Percentiles rank a stretch among this genome's conserved stretches.
Evolutionary conservation across 192 early-diverging fungal genomes (phyloP).

Genomic region (Nowakowskiella sp.): DNA sequence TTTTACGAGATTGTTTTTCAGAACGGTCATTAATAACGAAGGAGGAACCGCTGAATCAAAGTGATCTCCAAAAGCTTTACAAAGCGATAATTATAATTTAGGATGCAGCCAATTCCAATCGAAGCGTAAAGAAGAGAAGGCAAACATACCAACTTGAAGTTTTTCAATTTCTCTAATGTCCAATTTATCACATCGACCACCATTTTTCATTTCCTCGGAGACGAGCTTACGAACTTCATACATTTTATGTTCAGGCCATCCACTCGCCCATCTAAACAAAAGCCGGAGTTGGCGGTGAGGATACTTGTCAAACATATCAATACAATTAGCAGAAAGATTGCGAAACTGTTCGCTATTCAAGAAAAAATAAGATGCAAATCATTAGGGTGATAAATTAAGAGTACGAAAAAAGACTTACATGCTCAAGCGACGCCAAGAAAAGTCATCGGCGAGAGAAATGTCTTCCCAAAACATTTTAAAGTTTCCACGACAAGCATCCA

Average conservation of each 20-base stretch:
- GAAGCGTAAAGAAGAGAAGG: too few species aligned
- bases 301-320: background rate
- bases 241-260: background rate
- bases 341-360: background rate
- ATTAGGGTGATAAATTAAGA: too few species aligned
- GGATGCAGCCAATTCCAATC: too few species aligned
- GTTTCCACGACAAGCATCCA: background rate
- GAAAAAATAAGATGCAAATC: too few species aligned
- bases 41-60: background rate
- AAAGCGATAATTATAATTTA: too few species aligned
- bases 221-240: background rate
- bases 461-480: background rate
- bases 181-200: background rate
- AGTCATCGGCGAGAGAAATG: background rate
- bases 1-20: background rate
- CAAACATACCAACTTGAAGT: too few species aligned
- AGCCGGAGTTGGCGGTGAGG: background rate
- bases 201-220: background rate
- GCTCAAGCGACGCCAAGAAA: background rate
- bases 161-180: background rate
- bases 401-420: too few species aligned
- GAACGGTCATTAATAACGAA: background rate
- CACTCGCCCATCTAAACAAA: background rate
- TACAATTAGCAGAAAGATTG: background rate
- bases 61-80: background rate